phyloP scores from a whole-genome alignment of 78 protist genomes.

The Andalucia godoyi region DNA sequence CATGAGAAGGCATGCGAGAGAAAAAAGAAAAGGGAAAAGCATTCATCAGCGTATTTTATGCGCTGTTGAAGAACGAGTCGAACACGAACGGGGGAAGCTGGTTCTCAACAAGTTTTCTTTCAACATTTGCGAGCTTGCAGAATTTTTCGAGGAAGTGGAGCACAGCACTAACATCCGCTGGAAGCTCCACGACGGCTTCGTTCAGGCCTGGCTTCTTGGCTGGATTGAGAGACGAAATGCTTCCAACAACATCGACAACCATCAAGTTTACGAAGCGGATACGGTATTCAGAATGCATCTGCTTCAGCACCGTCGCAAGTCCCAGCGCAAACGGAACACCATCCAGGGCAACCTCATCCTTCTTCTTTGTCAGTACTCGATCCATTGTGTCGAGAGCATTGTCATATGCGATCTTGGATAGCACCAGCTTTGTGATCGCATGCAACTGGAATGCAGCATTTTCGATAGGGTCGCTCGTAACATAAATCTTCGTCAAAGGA shows the following conservation, averaged over 20 bases:
- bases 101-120: not conserved
- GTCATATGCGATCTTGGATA: not conserved
- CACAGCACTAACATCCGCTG: conserved; percentile 46
- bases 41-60: no score
- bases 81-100: conserved; percentile 17
- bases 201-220: no score
- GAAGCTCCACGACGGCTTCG: conserved; percentile 37
- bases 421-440: conserved; percentile 24
- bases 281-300: conserved; percentile 57
- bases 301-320: conserved; percentile 67
- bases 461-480: conserved; percentile 48
- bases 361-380: no score
- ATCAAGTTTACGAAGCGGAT: conserved; percentile 13
- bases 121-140: conserved; percentile 17
- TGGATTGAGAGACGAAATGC: not conserved
- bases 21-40: no score
- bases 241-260: conserved; percentile 65
- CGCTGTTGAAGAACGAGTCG: no score
- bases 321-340: conserved; percentile 74
- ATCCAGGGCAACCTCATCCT: conserved; percentile 28
- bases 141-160: conserved; percentile 54
- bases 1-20: no score
- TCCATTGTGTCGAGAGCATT: not conserved
- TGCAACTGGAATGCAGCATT: conserved; percentile 31
- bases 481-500: conserved; percentile 63